Evolutionary conservation across 139 green algal genomes (phyloP), one percentile per base, ranked within the genome.

Genomic region (Desmodesmus armatus): DNA sequence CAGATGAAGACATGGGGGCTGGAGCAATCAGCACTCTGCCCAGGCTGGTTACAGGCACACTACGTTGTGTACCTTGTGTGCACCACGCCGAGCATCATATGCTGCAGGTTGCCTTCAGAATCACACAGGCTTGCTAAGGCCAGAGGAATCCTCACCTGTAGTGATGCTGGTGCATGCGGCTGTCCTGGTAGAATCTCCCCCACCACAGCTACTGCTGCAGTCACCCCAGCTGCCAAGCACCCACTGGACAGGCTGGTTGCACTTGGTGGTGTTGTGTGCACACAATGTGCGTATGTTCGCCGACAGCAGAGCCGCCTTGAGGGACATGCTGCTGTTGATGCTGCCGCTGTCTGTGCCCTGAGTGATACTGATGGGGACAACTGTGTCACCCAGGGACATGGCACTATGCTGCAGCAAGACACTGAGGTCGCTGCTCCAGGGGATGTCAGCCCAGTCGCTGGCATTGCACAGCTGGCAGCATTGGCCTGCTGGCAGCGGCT

Each of bases 121-220:
- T n/a, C n/a, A n/a, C n/a, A n/a, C n/a, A n/a, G n/a, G n/a, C n/a
- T n/a, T n/a, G n/a, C n/a, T n/a, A n/a, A n/a, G n/a, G n/a, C n/a
- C n/a, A n/a, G n/a, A n/a, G n/a, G n/a, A n/a, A n/a, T n/a, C n/a
- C 29, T 40, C 70, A 25, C 25, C 60, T 35, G 3, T 49, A 31
- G 5, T 31, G 41, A 29, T 58, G n/a, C n/a, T n/a, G n/a, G 60
- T 21, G 43, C 71, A 82, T 1, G 43, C 15, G 15, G 40, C 55
- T 17, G 3, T n/a, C 66, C 66, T 43, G 19, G 33, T 49, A 5
- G n/a, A 29, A 35, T 33, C 27, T 33, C 66, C 66, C 15, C 66
- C 66, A 44, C 66, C 66, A 71, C 80, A 85, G 33, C 15, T 25
- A 1, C 44, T 44, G 21, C 62, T 69, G 70, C 81, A 86, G 3